A percentile compares a stretch with the other conserved stretches of the same genome.
Evolutionary conservation across 371 early-diverging fungal species (phyloP).

Genomic region (Gilbertella persicaria): DNA sequence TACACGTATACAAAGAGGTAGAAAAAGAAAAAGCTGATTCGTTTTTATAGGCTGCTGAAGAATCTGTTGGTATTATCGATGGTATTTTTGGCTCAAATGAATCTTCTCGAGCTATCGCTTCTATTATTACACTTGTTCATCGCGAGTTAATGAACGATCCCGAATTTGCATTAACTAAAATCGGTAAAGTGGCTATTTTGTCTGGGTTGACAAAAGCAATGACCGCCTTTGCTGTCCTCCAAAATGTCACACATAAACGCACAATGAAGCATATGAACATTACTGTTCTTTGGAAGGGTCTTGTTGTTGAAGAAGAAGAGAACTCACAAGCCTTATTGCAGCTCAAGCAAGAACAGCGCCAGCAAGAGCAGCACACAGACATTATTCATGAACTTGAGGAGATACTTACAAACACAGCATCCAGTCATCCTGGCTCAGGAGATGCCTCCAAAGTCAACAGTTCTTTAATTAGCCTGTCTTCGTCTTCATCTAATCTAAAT

Average conservation of each 20-base stretch:
- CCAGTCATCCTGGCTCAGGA: not conserved
- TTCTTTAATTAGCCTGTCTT: slow-evolving; percentile 5
- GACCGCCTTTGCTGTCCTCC: slow-evolving; percentile 79
- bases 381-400: slow-evolving; percentile 44
- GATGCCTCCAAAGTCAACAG: not conserved
- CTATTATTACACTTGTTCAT: slow-evolving; percentile 70
- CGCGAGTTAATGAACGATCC: slow-evolving; percentile 69
- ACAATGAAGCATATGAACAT: slow-evolving; percentile 43
- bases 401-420: slow-evolving; percentile 18
- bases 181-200: slow-evolving; percentile 64
- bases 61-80: slow-evolving; percentile 86
- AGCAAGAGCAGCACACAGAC: slow-evolving; percentile 18
- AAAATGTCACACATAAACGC: slow-evolving; percentile 69
- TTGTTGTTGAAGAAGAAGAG: slow-evolving; percentile 36
- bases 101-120: slow-evolving; percentile 80
- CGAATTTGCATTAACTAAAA: slow-evolving; percentile 55
- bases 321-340: slow-evolving; percentile 6
- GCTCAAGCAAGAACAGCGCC: not conserved
- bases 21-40: no score
- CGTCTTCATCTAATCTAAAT: slow-evolving; percentile 4
- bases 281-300: slow-evolving; percentile 47
- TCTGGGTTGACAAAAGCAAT: slow-evolving; percentile 76
- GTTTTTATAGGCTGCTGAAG: slow-evolving; percentile 68
- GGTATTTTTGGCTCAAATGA: slow-evolving; percentile 88
- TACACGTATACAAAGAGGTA: no score